Evolutionary conservation across 1,139 yeast species (phyloP), one percentile per base, ranked within the genome.

Genomic region (Suhomyces guaymorum): DNA sequence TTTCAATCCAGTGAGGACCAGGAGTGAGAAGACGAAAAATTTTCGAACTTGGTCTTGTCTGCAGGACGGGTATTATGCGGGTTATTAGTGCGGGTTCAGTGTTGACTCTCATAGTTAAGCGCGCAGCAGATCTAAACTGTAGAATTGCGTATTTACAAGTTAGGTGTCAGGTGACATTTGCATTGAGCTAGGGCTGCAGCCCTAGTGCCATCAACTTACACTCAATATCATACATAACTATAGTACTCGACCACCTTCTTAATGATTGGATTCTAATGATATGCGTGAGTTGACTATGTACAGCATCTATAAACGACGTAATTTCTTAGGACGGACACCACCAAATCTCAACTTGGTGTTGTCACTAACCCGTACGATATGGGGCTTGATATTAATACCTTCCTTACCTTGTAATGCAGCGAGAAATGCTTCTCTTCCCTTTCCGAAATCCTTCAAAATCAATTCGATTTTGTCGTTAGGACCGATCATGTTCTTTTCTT

Each of bases 391-490:
- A 28, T 66, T 61, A 28, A 74, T 68, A 33, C 97, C 97, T 67
- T 92, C 97, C 55, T 85, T 85, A 49, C 97, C 97, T 52, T 79
- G 79, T 47, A 92, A 73, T 2, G 95, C 95, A 36, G 82, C 82
- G 44, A 81, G 67, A 51, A 92, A 90, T 2, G 96, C 96, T 44
- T 80, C 82, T 59, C 97, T 77, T 26, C 96, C 96, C 55, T 85
- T 85, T 37, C 97, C 96, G 49, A 83, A 87, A 48, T 87, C 86
- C 51, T 80, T 80, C 52, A 89, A 67, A 12, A 87, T 77, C 37
- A 92, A 61, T 58, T 90, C 97, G 15, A 83, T 63, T 45, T 78
- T 74, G 47, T 75, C 77, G 46, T 70, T 71, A 6, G 72, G 67
- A 2, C 63, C 64, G 35, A 80, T 61, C 42, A 73, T 64, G 28